A percentile compares a stretch with the other conserved stretches of the same genome.
These are phyloP conservation scores for Suillus spraguei DNA, from an alignment of 768 basidiomycete genomes.

Conservation along the genomic window DNA sequence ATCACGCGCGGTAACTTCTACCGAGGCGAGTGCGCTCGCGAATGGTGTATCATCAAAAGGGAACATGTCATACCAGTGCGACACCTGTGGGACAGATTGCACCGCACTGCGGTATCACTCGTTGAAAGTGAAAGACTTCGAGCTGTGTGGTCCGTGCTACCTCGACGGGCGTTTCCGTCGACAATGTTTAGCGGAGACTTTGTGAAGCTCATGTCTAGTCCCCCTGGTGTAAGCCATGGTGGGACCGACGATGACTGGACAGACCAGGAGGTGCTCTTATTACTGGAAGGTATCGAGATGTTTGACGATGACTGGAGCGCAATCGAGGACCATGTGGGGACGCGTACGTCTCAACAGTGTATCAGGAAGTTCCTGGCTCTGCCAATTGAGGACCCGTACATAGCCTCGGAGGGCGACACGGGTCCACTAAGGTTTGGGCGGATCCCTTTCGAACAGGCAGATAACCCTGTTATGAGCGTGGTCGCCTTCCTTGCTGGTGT, in stretches of 20 bases:
- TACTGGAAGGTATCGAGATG: conserved; percentile 98
- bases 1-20: conserved; percentile 65
- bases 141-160: conserved; percentile 91
- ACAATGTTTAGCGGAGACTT: conserved; percentile 98
- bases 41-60: conserved; percentile 50
- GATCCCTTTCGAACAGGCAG: conserved; percentile 91
- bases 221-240: conserved; percentile 36
- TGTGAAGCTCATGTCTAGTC: conserved; percentile 68
- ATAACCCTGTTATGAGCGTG: conserved; percentile 98
- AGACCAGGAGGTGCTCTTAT: conserved; percentile 84
- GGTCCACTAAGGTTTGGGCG: conserved; percentile 75
- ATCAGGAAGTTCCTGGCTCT: conserved; percentile 93
- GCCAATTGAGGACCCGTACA: conserved; percentile 95
- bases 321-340: conserved; percentile 92
- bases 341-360: conserved; percentile 91
- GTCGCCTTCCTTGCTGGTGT: conserved; percentile 96
- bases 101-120: conserved; percentile 88
- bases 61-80: conserved; percentile 71
- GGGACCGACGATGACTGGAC: conserved; percentile 76
- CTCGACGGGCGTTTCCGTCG: conserved; percentile 94
- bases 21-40: conserved; percentile 70
- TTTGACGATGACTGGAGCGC: conserved; percentile 96
- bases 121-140: conserved; percentile 89
- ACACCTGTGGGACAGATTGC: conserved; percentile 95
- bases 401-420: conserved; percentile 74